Percentiles rank a stretch among this genome's conserved stretches.
These are phyloP conservation scores for Physocladia obscura DNA, from an alignment of 192 early-diverging fungal species.

Conservation along the genomic window DNA sequence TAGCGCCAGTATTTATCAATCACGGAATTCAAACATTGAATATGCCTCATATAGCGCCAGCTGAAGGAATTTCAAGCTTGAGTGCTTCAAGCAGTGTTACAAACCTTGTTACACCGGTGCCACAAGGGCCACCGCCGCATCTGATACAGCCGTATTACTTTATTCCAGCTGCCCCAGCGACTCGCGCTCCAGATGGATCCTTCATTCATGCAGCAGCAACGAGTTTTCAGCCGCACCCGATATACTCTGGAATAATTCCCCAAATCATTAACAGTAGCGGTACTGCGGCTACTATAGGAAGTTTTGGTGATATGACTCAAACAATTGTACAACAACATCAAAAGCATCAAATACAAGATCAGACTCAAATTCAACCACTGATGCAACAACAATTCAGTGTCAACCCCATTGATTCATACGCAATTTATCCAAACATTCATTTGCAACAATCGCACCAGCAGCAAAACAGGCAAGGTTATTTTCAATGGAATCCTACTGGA, in stretches of 20 bases:
- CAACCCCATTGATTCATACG: neutral
- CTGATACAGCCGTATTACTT: slow-evolving; percentile 24
- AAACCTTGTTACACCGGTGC: too few species aligned
- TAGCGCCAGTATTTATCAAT: too few species aligned
- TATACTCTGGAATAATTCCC: neutral
- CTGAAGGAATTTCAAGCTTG: too few species aligned
- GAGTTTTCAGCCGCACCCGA: neutral
- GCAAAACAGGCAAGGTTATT: neutral
- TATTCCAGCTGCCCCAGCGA: slow-evolving; percentile 2
- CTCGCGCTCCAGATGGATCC: slow-evolving; percentile 4
- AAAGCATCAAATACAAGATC: neutral
- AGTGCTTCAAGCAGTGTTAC: too few species aligned
- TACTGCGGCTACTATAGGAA: too few species aligned
- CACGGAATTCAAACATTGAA: too few species aligned
- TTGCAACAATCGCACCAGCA: neutral
- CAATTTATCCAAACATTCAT: neutral
- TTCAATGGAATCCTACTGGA: neutral
- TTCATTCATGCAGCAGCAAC: slow-evolving; percentile 3
- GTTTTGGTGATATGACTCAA: too few species aligned
- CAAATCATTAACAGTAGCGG: neutral
- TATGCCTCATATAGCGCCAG: too few species aligned
- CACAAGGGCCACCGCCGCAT: neutral
- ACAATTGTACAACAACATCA: neutral
- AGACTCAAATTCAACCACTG: neutral
- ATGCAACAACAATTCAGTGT: neutral